Evolutionary conservation across 2,329 filamentous ascomycete genomes (phyloP).

Genomic region (Cladosporium sp.): DNA sequence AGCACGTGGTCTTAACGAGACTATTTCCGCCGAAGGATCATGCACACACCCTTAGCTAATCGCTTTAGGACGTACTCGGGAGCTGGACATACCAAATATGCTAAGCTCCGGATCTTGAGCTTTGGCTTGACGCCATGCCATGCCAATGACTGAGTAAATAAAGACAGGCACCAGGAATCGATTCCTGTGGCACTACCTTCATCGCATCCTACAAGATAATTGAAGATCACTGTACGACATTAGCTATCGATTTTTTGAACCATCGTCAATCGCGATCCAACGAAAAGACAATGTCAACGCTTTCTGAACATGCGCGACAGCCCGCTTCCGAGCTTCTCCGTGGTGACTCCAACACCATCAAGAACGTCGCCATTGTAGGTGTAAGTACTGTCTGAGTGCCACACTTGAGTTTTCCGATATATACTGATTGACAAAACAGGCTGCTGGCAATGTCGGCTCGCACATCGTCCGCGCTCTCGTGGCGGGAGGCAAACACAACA

Average conservation of each 20-base stretch:
- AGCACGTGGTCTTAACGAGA: not conserved
- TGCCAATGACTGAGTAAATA: not conserved
- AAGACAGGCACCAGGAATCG: not conserved
- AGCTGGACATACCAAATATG: not conserved
- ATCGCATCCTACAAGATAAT: not conserved
- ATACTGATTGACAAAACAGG: not conserved
- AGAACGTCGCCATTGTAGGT: conserved; percentile 10
- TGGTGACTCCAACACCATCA: not conserved
- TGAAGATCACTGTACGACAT: not conserved
- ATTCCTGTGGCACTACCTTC: not conserved
- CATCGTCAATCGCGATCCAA: not conserved
- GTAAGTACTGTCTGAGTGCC: not conserved
- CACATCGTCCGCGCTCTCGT: conserved; percentile 36
- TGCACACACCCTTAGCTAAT: not conserved
- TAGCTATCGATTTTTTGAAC: not conserved
- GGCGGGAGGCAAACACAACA: conserved; percentile 32
- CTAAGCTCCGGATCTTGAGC: not conserved
- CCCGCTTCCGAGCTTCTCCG: not conserved
- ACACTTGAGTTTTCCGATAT: not conserved
- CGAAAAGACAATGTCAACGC: not conserved
- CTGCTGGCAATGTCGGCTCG: conserved; percentile 33
- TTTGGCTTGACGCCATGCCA: not conserved
- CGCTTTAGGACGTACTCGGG: not conserved
- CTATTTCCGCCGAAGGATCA: not conserved
- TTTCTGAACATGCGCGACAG: no score